These are phyloP conservation scores for Quercus tomentella DNA, from an alignment of 331 rosid species.

Conservation along the genomic window DNA sequence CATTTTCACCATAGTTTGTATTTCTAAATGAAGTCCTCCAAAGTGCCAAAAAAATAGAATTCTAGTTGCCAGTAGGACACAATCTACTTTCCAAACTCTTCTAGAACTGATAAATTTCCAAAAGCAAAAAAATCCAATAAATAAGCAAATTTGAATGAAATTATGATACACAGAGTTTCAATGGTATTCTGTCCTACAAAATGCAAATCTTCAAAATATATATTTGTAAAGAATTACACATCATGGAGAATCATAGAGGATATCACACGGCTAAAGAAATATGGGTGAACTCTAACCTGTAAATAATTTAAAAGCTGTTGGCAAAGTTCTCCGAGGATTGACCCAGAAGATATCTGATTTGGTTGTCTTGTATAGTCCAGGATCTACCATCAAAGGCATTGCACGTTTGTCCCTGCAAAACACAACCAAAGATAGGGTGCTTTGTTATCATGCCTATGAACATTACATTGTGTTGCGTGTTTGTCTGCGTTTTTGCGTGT, in stretches of 20 bases:
- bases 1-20: background rate
- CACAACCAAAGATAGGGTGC: background rate
- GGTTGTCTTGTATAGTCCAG: constrained; percentile 67
- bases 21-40: background rate
- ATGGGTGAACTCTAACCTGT: constrained; percentile 56
- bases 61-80: background rate
- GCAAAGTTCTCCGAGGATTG: constrained; percentile 60
- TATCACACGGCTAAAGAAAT: constrained; percentile 9
- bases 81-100: background rate
- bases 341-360: constrained; percentile 76
- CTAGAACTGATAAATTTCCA: background rate
- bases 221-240: background rate
- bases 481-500: background rate
- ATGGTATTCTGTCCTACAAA: background rate
- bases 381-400: constrained; percentile 84
- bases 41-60: background rate
- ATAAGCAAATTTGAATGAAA: background rate
- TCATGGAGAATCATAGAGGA: background rate
- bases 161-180: background rate
- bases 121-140: background rate
- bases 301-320: constrained; percentile 77
- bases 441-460: background rate
- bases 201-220: constrained; percentile 2
- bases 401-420: constrained; percentile 74
- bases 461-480: background rate